Percentiles rank a stretch among this genome's conserved stretches.
Conservation (phyloP, 2,329 filamentous ascomycete genomes). For the Dactylonectria estremocensis region DNA sequence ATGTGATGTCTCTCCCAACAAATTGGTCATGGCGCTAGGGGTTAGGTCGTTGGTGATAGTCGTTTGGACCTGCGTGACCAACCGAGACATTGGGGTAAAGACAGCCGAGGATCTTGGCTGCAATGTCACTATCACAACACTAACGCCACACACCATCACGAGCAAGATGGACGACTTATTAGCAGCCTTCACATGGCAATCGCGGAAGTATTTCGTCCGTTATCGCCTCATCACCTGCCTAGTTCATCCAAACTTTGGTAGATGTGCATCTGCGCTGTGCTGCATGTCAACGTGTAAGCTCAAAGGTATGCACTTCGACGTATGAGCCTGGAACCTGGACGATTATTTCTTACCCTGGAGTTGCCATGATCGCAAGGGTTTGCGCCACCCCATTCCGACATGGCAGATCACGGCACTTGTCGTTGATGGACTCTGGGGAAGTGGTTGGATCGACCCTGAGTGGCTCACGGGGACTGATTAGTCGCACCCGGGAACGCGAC, state of each 20-base stretch:
- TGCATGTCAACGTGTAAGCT: not conserved
- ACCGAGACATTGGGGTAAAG: constrained; percentile 11
- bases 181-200: constrained; percentile 29
- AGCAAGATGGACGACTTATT: not conserved
- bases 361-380: no score
- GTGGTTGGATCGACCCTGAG: not conserved
- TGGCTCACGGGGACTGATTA: not conserved
- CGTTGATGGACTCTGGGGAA: not conserved
- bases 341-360: not conserved
- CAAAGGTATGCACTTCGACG: not conserved
- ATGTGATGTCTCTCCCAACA: constrained; percentile 24
- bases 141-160: constrained; percentile 5
- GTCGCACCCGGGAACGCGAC: not conserved
- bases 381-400: not conserved
- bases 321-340: not conserved
- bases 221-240: constrained; percentile 20
- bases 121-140: not conserved
- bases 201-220: not conserved
- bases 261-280: not conserved
- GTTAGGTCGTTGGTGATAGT: not conserved
- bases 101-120: constrained; percentile 18
- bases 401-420: not conserved
- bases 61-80: constrained; percentile 2
- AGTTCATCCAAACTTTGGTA: not conserved
- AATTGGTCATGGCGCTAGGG: constrained; percentile 3